Base-by-base conservation (phyloP, 2,329 filamentous ascomycete species). In the Grosmannia penicillata region DNA sequence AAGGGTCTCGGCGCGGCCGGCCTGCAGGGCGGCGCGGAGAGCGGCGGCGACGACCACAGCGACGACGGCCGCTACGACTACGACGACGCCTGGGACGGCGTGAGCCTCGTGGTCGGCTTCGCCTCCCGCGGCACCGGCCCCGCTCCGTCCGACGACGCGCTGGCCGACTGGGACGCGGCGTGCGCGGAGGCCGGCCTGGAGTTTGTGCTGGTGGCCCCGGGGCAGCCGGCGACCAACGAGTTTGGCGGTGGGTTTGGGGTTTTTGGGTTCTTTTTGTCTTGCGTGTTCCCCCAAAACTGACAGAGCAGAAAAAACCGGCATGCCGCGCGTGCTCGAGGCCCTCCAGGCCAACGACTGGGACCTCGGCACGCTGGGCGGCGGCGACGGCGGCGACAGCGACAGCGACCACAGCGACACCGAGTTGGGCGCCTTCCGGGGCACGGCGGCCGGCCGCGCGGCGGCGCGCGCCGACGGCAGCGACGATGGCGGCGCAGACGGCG, bases 301-400 rank as follows among this genome's bases (percentile, higher is more conserved):
- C 2, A 18, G 6, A 18, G 21, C 32, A 47, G 48, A 50, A 31
- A 48, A 47, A 29, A 49, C 45, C 3, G 48, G 47, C 14, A 62
- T 79, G 27, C 60, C 68, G 1, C 63, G 77, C 9, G 62, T 73
- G 3, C 60, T 63, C 8, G 75, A 81, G 49, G 76, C 75, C 0
- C 54, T 82, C 13, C 67, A 80, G 49, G 62, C 74, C 14, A 81
- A 79, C 50, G 75, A 79, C 53, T 82, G 77, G 77, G 63, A 17
- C 17, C 33, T 8, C 1, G 39, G 21, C 4, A 43, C 31, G 3
- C 21, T 26, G 3, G 50, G 32, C 8, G 38, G 34, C 18, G 43
- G 27, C 4, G 43, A 40, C 25, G 45, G 38, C 6, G 40, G 29
- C 5, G 51, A 46, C 8, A 50, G 56, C 17, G 51, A 52, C 6